A percentile compares a stretch with the other conserved stretches of the same genome.
These are phyloP conservation scores for Celoporthe dispersa DNA, from an alignment of 2,329 filamentous ascomycete species.

Conservation along the genomic window DNA sequence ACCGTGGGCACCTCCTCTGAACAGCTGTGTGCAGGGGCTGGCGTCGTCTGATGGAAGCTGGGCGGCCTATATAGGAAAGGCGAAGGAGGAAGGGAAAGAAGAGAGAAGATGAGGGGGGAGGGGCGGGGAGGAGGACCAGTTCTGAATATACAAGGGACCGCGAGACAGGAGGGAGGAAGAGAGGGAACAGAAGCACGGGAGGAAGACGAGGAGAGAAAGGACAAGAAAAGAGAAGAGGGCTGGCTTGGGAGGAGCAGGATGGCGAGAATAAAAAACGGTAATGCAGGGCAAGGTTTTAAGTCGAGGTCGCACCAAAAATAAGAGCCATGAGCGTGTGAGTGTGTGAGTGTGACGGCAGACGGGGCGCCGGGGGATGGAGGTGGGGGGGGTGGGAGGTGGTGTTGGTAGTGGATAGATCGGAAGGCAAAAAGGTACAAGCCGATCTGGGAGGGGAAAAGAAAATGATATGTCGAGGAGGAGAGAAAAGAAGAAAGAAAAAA, in stretches of 20 bases:
- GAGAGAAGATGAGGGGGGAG: background rate
- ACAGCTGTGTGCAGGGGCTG: background rate
- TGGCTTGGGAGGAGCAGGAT: background rate
- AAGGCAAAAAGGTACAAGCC: background rate
- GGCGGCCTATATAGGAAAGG: background rate
- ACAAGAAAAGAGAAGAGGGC: background rate
- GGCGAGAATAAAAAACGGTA: background rate
- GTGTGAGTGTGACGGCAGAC: background rate
- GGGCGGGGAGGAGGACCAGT: background rate
- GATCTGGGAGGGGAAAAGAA: background rate
- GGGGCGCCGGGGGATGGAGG: background rate
- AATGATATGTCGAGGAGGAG: background rate
- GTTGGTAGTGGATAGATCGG: background rate
- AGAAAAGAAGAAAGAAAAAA: too few relatives aligned
- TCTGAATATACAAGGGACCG: background rate
- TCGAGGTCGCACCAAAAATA: background rate
- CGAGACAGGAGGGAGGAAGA: background rate
- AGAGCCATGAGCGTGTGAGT: background rate
- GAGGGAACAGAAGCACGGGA: background rate
- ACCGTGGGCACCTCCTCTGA: background rate
- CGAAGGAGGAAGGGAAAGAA: background rate
- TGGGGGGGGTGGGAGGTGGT: background rate
- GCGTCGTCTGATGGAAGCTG: background rate
- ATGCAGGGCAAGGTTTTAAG: slow-evolving; percentile 3
- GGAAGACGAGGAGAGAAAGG: background rate